Percentiles rank a stretch among this genome's conserved stretches.
Conservation (phyloP, 176 grass and related monocot species). For the Microstegium vimineum region DNA sequence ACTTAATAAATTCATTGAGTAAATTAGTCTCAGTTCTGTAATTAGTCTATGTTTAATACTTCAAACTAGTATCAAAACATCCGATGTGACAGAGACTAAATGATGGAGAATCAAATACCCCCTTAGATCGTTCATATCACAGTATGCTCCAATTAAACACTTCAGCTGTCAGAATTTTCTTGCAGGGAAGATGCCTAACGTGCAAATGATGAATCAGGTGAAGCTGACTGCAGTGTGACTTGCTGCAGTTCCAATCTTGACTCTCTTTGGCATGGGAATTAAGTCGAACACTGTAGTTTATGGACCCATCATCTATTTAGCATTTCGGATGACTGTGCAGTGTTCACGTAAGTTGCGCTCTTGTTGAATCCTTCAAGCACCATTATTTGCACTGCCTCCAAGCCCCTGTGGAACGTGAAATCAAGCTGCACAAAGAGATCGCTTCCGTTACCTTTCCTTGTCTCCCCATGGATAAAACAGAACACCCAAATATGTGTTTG, state of each 20-base stretch:
- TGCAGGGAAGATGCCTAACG: background rate
- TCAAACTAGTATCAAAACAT: no score
- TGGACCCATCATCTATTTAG: constrained; percentile 48
- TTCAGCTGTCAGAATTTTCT: background rate
- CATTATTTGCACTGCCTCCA: constrained; percentile 66
- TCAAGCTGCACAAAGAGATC: constrained; percentile 59
- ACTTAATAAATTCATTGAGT: no score
- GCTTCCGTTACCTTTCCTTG: background rate
- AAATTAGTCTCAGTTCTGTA: no score
- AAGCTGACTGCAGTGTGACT: background rate
- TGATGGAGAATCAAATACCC: no score
- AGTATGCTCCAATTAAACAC: background rate
- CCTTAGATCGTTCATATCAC: background rate
- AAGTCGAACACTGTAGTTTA: background rate
- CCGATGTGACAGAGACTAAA: no score
- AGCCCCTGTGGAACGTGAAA: constrained; percentile 66
- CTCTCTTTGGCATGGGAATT: background rate
- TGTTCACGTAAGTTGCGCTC: constrained; percentile 76
- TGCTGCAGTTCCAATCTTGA: background rate
- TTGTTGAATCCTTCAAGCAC: constrained; percentile 77
- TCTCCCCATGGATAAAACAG: background rate
- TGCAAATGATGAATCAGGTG: background rate
- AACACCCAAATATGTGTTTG: background rate
- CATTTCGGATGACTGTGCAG: constrained; percentile 49
- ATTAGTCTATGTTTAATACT: no score